Evolutionary conservation across 495 filamentous ascomycete species (phyloP), one percentile per base, ranked within the genome.

Genomic region (Jackrogersella multiformis): DNA sequence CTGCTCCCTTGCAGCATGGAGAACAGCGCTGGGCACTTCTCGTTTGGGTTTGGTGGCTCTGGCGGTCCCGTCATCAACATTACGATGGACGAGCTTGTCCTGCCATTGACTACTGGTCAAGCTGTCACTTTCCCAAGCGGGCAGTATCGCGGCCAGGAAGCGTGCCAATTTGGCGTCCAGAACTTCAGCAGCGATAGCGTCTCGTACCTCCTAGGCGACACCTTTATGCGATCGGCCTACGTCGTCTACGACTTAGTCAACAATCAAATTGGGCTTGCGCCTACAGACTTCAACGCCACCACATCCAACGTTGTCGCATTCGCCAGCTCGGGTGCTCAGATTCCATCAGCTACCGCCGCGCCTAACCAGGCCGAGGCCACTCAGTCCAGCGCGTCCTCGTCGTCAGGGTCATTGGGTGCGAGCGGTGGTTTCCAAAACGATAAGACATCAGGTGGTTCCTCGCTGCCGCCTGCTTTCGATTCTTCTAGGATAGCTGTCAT

Each of bases 201-300:
- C 10, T 86, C 87, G 2, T 83, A 82, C 57, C 85, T 97, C 18
- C 82, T 99, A 20, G 95, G 95, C n/a, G 95, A 99, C 76, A 97
- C 95, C 0, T 98, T 98, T 80, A 80, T 99, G 9, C 87, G 95
- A 61, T 92, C 89, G 34, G 93, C 94, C 0, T 99, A 98, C 71
- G 92, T 97, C 9, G 96, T 98, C 0, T 98, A 96, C 73, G 95
- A 98, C 69, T 81, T 99, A 5, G 83, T 83, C 32, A 97, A 96
- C 77, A 94, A 97, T 77, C 83, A 94, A 74, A 91, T 99, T 56
- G 91, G 84, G 6, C 77, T 99, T 38, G 95, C 93, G 8, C 88
- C 90, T 51, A 96, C 95, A 6, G 86, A 91, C 39, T 97, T 97
- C 82, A 94, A 97, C 71, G 79, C 89, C 10, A 91, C 90, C 0